A percentile compares a stretch with the other conserved stretches of the same genome.
These are phyloP conservation scores for Candida caryicola DNA, from an alignment of 805 yeast genomes.

Conservation along the genomic window DNA sequence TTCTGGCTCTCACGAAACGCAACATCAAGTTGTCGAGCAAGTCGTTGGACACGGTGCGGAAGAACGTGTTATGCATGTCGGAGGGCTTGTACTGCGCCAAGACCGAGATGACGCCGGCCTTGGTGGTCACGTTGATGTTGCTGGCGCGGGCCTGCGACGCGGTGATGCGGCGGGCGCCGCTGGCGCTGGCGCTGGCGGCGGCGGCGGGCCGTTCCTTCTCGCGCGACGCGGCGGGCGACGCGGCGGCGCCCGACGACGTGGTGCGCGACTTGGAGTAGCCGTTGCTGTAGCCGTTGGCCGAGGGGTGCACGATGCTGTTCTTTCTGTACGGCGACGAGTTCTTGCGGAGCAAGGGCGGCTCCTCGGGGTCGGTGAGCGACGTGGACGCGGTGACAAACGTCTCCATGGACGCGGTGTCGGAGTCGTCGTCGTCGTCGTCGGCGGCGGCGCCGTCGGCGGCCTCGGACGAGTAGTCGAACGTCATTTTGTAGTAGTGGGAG, in stretches of 20 bases:
- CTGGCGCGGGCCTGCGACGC: background rate
- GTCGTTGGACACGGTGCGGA: conserved; percentile 66
- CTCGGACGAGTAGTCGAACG: conserved; percentile 12
- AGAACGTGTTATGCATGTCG: conserved; percentile 51
- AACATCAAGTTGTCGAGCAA: conserved; percentile 75
- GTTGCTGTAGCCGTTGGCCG: background rate
- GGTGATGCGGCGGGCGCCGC: background rate
- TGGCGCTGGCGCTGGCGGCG: background rate
- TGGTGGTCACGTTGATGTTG: conserved; percentile 13
- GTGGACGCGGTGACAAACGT: conserved; percentile 34
- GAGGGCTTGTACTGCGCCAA: conserved; percentile 52
- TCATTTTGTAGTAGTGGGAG: conserved; percentile 18
- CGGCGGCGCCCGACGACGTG: too few relatives aligned
- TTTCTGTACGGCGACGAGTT: conserved; percentile 3
- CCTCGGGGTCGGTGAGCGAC: conserved; percentile 20
- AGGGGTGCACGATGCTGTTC: conserved; percentile 5
- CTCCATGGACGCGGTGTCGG: conserved; percentile 27
- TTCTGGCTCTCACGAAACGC: conserved; percentile 82
- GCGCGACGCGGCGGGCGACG: too few relatives aligned
- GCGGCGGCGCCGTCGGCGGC: conserved; percentile 11
- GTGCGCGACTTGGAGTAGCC: background rate
- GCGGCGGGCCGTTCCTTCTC: too few relatives aligned
- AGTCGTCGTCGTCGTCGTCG: conserved; percentile 14
- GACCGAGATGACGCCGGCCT: conserved; percentile 46
- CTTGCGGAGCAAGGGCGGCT: background rate